Evolutionary conservation across 139 green algal species (phyloP), one percentile per base, ranked within the genome.

Genomic region (Ettlia oleoabundans): DNA sequence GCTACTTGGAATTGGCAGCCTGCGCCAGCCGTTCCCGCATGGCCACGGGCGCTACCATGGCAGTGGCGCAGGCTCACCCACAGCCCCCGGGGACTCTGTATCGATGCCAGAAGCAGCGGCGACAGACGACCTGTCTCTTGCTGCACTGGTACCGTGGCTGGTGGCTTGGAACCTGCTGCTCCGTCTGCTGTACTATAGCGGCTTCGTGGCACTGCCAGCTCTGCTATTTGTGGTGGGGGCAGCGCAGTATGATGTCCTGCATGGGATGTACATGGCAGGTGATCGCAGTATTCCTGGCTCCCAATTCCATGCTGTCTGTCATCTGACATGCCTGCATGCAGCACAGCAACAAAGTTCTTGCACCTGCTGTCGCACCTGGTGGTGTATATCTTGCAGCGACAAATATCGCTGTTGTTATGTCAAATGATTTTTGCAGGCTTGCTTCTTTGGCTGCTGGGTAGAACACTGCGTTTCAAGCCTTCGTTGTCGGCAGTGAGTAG

Each of bases 181-280:
- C 52, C 75, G 63, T 19, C 21, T 63, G 15, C 32, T 73, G 35
- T 86, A 63, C 62, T 73, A 78, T 32, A 2, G n/a, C 24, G 87
- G 79, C 32, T 84, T 89, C 21, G 18, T 82, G 22, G 78, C n/a
- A 3, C 21, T 91, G 4, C 84, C 84, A 1, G 53, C 68, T 2
- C 71, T 67, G 1, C 37, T 84, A 26, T 80, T 91, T 28, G 61
- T 43, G 21, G 85, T 84, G 15, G 84, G 87, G 4, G 42, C 61
- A 0, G 30, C 53, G 22, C 32, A 33, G 6, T 82, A 78, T 13
- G 58, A 85, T 32, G 66, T 80, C 26, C 77, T 89, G 62, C 76
- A 89, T 51, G 68, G 63, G 15, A 30, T 30, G n/a, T 88, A 89
- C 47, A 43, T 87, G 64, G 62, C 42, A n/a, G n/a, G n/a, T n/a